Evolutionary conservation across 2,329 filamentous ascomycete species (phyloP).

Genomic region (Colletotrichum gigasporum): DNA sequence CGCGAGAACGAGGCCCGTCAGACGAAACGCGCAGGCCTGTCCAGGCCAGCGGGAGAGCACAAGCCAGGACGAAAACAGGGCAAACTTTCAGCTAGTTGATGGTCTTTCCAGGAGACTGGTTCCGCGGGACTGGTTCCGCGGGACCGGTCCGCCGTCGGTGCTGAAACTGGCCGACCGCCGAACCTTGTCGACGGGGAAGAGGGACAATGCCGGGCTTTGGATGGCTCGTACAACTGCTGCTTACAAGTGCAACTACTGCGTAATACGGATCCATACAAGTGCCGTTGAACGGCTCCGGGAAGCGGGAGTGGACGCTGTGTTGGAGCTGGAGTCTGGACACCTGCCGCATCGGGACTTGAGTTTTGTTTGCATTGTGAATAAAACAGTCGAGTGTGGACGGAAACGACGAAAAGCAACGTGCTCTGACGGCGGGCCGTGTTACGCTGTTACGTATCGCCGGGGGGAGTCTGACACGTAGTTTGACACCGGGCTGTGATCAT

Average conservation of each 20-base stretch:
- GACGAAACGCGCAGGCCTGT: conserved; percentile 16
- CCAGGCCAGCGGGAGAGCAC: not conserved
- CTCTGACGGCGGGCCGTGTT: conserved; percentile 13
- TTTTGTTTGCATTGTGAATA: not conserved
- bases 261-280: too few relatives aligned
- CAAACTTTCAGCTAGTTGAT: conserved; percentile 10
- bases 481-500: not conserved
- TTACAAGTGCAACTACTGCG: too few relatives aligned
- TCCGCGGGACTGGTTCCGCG: conserved; percentile 25
- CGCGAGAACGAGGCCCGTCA: not conserved
- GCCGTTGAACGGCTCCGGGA: too few relatives aligned
- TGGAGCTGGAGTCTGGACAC: not conserved
- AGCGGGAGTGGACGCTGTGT: not conserved
- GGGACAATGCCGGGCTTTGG: not conserved
- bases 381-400: too few relatives aligned
- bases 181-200: conserved; percentile 20
- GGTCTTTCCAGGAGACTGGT: conserved; percentile 16
- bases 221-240: too few relatives aligned
- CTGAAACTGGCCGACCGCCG: conserved; percentile 22
- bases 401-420: not conserved
- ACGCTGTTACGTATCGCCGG: too few relatives aligned
- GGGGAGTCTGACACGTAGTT: conserved; percentile 12
- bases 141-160: conserved; percentile 24
- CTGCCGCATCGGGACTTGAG: not conserved
- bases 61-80: not conserved